phyloP scores from a whole-genome alignment of 1,284 basidiomycete genomes.

The Sanguinoderma infundibulare region DNA sequence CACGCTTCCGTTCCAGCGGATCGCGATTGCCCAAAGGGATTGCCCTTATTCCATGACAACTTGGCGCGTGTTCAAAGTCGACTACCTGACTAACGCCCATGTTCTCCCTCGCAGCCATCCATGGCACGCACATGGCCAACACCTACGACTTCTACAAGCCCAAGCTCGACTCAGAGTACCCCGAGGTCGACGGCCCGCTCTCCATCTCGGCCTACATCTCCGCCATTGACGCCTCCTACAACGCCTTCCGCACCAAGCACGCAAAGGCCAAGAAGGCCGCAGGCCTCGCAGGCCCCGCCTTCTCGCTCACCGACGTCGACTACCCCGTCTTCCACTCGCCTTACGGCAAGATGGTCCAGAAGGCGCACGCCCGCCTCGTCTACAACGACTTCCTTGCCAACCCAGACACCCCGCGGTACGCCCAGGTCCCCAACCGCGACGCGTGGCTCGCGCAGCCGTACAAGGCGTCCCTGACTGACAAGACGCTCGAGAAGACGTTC shows the following conservation, averaged over 20 bases:
- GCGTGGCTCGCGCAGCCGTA: constrained; percentile 70
- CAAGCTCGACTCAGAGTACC: constrained; percentile 91
- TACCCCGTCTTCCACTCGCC: constrained; percentile 94
- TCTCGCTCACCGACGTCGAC: constrained; percentile 85
- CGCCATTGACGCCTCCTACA: constrained; percentile 92
- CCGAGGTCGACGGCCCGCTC: constrained; percentile 96
- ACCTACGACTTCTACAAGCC: constrained; percentile 99
- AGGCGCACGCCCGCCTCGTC: constrained; percentile 92
- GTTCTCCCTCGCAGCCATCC: constrained; percentile 70
- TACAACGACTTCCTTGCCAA: constrained; percentile 93
- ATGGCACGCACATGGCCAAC: constrained; percentile 98
- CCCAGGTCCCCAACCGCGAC: constrained; percentile 73
- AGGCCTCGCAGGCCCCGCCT: constrained; percentile 42
- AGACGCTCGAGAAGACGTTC: constrained; percentile 95
- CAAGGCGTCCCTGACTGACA: constrained; percentile 85
- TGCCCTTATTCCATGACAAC: constrained; percentile 8
- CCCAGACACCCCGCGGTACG: constrained; percentile 77
- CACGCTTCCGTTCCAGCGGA: constrained; percentile 2
- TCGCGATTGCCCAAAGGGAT: not conserved
- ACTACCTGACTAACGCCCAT: constrained; percentile 7
- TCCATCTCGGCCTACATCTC: constrained; percentile 96
- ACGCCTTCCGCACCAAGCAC: constrained; percentile 85
- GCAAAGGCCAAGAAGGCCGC: constrained; percentile 66
- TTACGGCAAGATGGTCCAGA: constrained; percentile 98
- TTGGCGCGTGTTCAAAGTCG: not conserved